Evolutionary conservation across 805 yeast genomes (phyloP).

Genomic region (Ogataea neopini): DNA sequence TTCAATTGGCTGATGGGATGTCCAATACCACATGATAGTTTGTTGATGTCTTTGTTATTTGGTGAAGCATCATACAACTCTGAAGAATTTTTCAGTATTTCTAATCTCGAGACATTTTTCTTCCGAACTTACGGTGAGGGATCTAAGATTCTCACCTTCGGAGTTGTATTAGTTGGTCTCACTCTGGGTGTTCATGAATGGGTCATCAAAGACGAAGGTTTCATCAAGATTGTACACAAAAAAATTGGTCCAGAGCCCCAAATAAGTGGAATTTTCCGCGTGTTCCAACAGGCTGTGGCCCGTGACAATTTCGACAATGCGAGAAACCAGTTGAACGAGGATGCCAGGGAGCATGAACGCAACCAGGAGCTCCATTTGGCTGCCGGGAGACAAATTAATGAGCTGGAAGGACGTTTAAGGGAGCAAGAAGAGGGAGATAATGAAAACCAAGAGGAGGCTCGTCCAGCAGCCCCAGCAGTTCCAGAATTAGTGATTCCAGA

Average conservation of each 20-base stretch:
- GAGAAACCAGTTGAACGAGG: conserved; percentile 15
- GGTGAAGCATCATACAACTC: conserved; percentile 33
- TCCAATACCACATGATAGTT: conserved; percentile 41
- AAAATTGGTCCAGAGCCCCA: conserved; percentile 60
- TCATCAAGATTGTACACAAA: conserved; percentile 54
- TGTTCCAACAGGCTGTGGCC: conserved; percentile 24
- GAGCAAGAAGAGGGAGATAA: neutral
- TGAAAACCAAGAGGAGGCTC: too few species aligned
- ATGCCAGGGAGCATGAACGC: conserved; percentile 8
- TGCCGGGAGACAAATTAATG: conserved; percentile 2
- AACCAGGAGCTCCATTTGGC: conserved; percentile 3
- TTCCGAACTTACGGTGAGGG: conserved; percentile 21
- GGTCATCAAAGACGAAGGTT: conserved; percentile 71
- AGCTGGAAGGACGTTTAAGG: neutral
- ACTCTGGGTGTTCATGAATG: conserved; percentile 52
- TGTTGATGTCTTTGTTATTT: conserved; percentile 39
- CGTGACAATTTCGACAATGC: conserved; percentile 18
- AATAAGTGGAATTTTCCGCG: conserved; percentile 33
- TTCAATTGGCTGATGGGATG: conserved; percentile 60
- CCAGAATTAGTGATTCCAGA: too few species aligned
- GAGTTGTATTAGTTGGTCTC: conserved; percentile 26
- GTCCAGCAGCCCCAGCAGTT: neutral
- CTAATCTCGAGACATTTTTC: conserved; percentile 7
- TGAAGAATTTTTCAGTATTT: conserved; percentile 5
- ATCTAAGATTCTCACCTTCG: conserved; percentile 15